Evolutionary conservation across 1,284 basidiomycete species (phyloP).

Genomic region (Pterulicium gracile): DNA sequence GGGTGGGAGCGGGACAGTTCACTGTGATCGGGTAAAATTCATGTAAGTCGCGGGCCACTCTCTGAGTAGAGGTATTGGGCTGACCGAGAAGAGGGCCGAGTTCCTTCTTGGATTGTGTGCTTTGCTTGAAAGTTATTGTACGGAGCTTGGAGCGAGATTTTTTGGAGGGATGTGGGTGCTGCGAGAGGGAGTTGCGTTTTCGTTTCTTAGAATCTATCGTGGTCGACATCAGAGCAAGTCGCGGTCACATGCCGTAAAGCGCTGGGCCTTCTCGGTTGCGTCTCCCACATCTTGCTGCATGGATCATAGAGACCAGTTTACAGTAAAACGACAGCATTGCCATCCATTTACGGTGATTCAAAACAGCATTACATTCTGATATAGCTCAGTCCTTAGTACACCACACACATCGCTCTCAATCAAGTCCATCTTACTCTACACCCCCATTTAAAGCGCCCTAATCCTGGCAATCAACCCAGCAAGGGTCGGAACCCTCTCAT

Average conservation of each 20-base stretch:
- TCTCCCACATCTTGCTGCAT: too few species aligned
- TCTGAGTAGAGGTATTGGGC: background rate
- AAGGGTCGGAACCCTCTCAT: background rate
- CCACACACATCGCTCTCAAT: too few species aligned
- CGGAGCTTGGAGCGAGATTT: background rate
- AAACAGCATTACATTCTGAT: too few species aligned
- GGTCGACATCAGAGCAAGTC: background rate
- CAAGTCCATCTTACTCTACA: too few species aligned
- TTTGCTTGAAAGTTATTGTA: background rate
- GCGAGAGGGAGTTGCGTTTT: background rate
- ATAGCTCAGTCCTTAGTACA: too few species aligned
- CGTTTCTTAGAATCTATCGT: background rate
- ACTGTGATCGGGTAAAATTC: slow-evolving; percentile 27
- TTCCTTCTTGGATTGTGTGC: background rate
- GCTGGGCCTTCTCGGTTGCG: too few species aligned
- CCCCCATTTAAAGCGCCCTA: too few species aligned
- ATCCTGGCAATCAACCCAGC: too few species aligned
- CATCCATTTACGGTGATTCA: too few species aligned
- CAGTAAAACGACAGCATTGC: too few species aligned
- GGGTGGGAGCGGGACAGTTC: slow-evolving; percentile 63
- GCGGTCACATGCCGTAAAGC: background rate
- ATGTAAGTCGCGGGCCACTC: background rate
- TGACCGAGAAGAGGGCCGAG: background rate
- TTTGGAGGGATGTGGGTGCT: background rate
- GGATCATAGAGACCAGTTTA: too few species aligned